These are phyloP conservation scores for Ogataea polymorpha DNA, from an alignment of 805 yeast genomes.

Conservation along the genomic window DNA sequence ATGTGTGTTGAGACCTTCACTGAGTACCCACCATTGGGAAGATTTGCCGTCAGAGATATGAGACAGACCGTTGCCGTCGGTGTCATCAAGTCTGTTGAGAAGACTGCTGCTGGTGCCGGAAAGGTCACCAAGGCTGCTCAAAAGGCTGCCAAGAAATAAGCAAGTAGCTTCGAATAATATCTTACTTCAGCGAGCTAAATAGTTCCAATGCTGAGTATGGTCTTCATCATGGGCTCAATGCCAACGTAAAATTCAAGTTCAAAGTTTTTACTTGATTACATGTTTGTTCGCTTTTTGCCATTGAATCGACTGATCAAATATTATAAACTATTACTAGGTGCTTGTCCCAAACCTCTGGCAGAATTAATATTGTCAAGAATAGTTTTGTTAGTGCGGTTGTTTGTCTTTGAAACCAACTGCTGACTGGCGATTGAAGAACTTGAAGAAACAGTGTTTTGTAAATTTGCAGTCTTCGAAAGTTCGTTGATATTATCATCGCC, in stretches of 20 bases:
- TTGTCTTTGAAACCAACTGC: too few relatives aligned
- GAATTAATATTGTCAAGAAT: slow-evolving; percentile 18
- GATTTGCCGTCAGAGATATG: slow-evolving; percentile 99
- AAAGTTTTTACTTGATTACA: too few relatives aligned
- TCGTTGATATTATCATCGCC: too few relatives aligned
- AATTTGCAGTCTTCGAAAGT: too few relatives aligned
- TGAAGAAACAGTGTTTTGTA: background rate
- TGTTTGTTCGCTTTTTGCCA: too few relatives aligned
- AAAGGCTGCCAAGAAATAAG: slow-evolving; percentile 75
- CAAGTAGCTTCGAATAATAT: slow-evolving; percentile 28
- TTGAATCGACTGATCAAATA: too few relatives aligned
- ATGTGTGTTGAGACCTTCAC: too few relatives aligned
- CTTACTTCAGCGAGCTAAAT: background rate
- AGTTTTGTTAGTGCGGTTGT: slow-evolving; percentile 13
- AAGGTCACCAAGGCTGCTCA: slow-evolving; percentile 96
- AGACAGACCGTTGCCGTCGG: slow-evolving; percentile 99
- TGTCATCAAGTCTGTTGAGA: slow-evolving; percentile 94
- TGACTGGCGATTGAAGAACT: slow-evolving; percentile 4
- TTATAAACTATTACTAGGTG: too few relatives aligned
- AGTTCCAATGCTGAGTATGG: slow-evolving; percentile 9
- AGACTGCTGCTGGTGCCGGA: slow-evolving; percentile 77
- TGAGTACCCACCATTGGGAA: slow-evolving; percentile 92
- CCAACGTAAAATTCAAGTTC: too few relatives aligned
- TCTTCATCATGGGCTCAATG: background rate
- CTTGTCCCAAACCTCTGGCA: slow-evolving; percentile 18